A percentile compares a stretch with the other conserved stretches of the same genome.
Conservation (phyloP, 2,329 filamentous ascomycete species). For the Arthrinium puccinioides region DNA sequence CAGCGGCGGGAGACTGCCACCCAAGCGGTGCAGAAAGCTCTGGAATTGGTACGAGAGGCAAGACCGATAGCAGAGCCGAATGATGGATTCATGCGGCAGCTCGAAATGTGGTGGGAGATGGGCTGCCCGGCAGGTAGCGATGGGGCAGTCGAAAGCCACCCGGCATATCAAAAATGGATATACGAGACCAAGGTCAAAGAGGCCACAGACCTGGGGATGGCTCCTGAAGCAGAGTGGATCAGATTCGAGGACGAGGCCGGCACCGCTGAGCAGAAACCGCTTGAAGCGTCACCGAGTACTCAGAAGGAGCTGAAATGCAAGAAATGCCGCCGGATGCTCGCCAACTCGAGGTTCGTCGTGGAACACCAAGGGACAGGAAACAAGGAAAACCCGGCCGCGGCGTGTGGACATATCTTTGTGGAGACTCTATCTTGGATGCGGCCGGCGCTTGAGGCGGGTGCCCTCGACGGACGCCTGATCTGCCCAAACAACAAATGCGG, state of each 20-base stretch:
- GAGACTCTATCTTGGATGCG: slow-evolving; percentile 96
- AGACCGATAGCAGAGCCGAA: slow-evolving; percentile 84
- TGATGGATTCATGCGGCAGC: slow-evolving; percentile 81
- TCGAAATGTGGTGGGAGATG: slow-evolving; percentile 84
- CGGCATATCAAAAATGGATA: slow-evolving; percentile 69
- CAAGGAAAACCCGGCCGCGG: slow-evolving; percentile 9
- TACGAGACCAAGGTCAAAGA: slow-evolving; percentile 49
- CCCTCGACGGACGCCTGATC: slow-evolving; percentile 73
- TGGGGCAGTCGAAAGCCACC: slow-evolving; percentile 52
- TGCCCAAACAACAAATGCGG: slow-evolving; percentile 76
- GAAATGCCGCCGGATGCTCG: slow-evolving; percentile 70
- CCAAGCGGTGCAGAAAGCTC: slow-evolving; percentile 50
- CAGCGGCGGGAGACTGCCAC: slow-evolving; percentile 31
- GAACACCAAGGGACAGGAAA: slow-evolving; percentile 43
- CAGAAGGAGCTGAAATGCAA: slow-evolving; percentile 71
- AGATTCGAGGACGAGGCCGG: slow-evolving; percentile 70
- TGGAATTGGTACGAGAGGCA: slow-evolving; percentile 61
- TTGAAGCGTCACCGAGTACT: slow-evolving; percentile 11
- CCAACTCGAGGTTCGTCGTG: slow-evolving; percentile 54
- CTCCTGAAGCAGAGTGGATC: slow-evolving; percentile 67
- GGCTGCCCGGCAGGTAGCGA: slow-evolving; percentile 59
- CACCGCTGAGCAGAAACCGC: slow-evolving; percentile 34
- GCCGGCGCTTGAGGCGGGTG: slow-evolving; percentile 68
- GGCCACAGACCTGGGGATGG: slow-evolving; percentile 63
- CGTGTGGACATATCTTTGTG: slow-evolving; percentile 81